Evolutionary conservation across 768 basidiomycete species (phyloP).

Genomic region (Lyophyllum atratum): DNA sequence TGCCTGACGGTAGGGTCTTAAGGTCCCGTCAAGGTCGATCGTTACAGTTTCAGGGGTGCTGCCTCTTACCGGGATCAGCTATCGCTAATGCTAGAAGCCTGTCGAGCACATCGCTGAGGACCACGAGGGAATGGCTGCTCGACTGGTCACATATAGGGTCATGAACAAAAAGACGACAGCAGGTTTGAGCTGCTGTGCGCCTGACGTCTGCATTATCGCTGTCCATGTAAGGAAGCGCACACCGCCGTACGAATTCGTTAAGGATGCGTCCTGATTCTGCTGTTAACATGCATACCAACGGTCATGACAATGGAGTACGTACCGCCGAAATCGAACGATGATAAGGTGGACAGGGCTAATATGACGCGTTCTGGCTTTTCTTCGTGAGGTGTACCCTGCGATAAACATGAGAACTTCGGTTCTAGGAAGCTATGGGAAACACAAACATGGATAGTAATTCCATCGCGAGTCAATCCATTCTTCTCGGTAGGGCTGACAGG

Average conservation of each 20-base stretch:
- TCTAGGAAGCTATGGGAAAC: neutral
- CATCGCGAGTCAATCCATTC: slow-evolving; percentile 47
- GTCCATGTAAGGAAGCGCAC: slow-evolving; percentile 91
- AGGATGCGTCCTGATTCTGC: slow-evolving; percentile 73
- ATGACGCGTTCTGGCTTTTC: slow-evolving; percentile 72
- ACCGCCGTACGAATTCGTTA: slow-evolving; percentile 93
- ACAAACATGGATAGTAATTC: slow-evolving; percentile 49
- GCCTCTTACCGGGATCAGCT: slow-evolving; percentile 88
- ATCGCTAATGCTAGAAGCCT: slow-evolving; percentile 94
- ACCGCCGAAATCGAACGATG: slow-evolving; percentile 95
- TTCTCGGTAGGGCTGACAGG: slow-evolving; percentile 70
- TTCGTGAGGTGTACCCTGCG: slow-evolving; percentile 46
- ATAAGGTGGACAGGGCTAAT: slow-evolving; percentile 83
- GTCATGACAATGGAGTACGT: slow-evolving; percentile 15
- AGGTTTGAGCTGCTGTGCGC: slow-evolving; percentile 87
- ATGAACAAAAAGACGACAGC: slow-evolving; percentile 87
- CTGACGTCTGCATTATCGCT: slow-evolving; percentile 89
- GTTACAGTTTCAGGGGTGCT: neutral
- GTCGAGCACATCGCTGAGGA: slow-evolving; percentile 97
- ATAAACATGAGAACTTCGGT: slow-evolving; percentile 1
- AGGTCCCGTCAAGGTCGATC: neutral
- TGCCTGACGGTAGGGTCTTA: slow-evolving; percentile 82
- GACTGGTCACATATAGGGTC: slow-evolving; percentile 97
- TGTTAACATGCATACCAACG: slow-evolving; percentile 4
- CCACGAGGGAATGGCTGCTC: slow-evolving; percentile 93